These are phyloP conservation scores for Hyaloperonospora brassicae DNA, from an alignment of 352 stramenopile species.

Conservation along the genomic window DNA sequence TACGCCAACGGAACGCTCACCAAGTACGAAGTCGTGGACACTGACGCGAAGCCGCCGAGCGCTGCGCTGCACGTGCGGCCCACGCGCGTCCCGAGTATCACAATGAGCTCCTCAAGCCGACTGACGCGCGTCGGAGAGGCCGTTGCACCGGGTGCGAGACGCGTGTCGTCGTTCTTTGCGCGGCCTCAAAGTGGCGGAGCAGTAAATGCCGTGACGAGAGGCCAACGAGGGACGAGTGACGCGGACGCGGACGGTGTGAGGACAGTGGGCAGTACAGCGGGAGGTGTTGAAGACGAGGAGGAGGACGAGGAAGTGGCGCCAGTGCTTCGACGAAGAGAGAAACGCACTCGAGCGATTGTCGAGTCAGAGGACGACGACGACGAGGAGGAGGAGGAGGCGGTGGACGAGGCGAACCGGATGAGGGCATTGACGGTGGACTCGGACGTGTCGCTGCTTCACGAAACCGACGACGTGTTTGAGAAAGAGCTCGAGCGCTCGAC, in stretches of 20 bases:
- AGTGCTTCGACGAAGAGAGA: conserved; percentile 26
- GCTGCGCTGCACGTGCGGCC: conserved; percentile 26
- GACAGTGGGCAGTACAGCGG: conserved; percentile 28
- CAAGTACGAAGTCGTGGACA: conserved; percentile 78
- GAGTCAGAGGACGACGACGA: conserved; percentile 54
- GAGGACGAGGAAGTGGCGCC: conserved; percentile 41
- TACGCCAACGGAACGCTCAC: conserved; percentile 78
- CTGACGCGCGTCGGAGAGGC: neutral
- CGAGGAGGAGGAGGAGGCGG: conserved; percentile 20
- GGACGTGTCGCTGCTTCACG: conserved; percentile 36
- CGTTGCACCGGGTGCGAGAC: conserved; percentile 1
- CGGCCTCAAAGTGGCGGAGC: neutral
- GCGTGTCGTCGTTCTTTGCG: conserved; percentile 40
- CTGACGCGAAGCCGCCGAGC: conserved; percentile 21
- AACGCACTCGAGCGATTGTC: conserved; percentile 52
- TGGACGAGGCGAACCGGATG: conserved; percentile 6
- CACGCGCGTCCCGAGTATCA: conserved; percentile 25
- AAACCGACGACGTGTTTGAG: conserved; percentile 25
- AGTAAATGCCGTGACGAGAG: conserved; percentile 7
- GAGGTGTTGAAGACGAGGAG: conserved; percentile 45
- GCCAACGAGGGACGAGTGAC: conserved; percentile 4
- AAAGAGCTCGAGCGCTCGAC: conserved; percentile 22
- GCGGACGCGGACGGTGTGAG: conserved; percentile 1
- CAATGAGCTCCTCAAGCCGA: conserved; percentile 26
- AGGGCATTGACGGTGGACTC: conserved; percentile 28